Evolutionary conservation across 768 basidiomycete species (phyloP), one percentile per base, ranked within the genome.

Genomic region (Pisolithus orientalis): DNA sequence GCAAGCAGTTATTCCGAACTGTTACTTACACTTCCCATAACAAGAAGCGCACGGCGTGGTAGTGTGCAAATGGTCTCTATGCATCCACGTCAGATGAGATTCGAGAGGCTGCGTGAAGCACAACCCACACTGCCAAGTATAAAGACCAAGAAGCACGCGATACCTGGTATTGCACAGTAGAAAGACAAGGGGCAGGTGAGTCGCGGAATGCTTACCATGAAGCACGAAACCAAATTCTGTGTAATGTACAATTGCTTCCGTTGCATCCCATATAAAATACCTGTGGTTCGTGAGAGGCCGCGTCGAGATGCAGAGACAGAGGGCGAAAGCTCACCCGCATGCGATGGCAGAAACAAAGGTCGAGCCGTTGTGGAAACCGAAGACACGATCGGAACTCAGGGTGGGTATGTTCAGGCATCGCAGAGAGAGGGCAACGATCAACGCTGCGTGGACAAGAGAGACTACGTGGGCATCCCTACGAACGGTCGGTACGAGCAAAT

Each of bases 231-330:
- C 90, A 4, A 82, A 47, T 52, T 87, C 84, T 46, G 77, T 75
- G 59, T 79, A 87, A 65, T 90, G 83, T 48, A 85, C 49, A 24
- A 84, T 67, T 6, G 83, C 79, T 65, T 91, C 88, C 27, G 89
- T 52, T 0, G 77, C 76, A 61, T 95, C 92, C 92, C 92, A 95
- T 17, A 93, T 57, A 65, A 95, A 94, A 62, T 85, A 86, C 5
- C 84, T 87, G 59, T 25, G 17, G 42, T 3, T 53, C 0, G 47
- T 5, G 17, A 25, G 46, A n/a, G 7, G 7, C 14, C 45, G 39
- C 39, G 34, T 44, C 29, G 29, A 10, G 14, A n/a, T 38, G 25
- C 3, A 24, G 4, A 31, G n/a, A 17, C 24, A 11, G 14, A 21
- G 29, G 7, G 14, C 27, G 11, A n/a, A 69, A 73, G 37, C 57